Base-by-base conservation (phyloP, 2,329 filamentous ascomycete species). In the Dactylellina drechsleri region DNA sequence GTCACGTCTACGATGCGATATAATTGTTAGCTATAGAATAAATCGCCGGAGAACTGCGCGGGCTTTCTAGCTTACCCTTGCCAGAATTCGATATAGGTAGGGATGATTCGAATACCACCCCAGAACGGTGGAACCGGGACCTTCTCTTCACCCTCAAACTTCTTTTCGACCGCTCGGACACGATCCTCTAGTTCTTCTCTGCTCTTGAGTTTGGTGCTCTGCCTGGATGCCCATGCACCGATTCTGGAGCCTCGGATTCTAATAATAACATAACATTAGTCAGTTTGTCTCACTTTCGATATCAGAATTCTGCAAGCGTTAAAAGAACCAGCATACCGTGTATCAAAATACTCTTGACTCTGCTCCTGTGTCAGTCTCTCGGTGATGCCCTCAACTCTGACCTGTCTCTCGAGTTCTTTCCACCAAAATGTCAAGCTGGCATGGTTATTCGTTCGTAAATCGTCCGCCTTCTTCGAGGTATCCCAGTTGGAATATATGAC, bases 401-500 rank as follows among this genome's bases (percentile, higher is more conserved):
- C 92, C 85, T 98, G 95, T 5, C 94, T 85, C 84, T 99, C 93
- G 73, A 95, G 82, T 64, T 88, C 85, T 78, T 89, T 87, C 95
- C 95, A 99, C 88, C 90, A 93, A 82, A 99, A 99, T 4, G 92
- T 92, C 79, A 99, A 84, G 56, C 89, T 89, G 0, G 92, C 94
- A 83, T 91, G 90, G 28, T 87, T 87, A 82, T 98, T 99, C 2
- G 83, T 85, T 20, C 84, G 85, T 5, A 95, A 83, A 81, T 97
- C 92, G 58, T 83, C 80, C 0, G 89, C 87, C 84, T 90, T 88
- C 79, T 86, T 84, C 72, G 89, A 92, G 0, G 91, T 95, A 74
- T 88, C 93, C 84, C 93, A 94, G 82, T 99, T 99, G 80, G 88
- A 91, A 85, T 98, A 99, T 57, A 99, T 86, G 50, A 98, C 92